Evolutionary conservation across 2,329 filamentous ascomycete species (phyloP).

Genomic region (Leptographium radiaticola): DNA sequence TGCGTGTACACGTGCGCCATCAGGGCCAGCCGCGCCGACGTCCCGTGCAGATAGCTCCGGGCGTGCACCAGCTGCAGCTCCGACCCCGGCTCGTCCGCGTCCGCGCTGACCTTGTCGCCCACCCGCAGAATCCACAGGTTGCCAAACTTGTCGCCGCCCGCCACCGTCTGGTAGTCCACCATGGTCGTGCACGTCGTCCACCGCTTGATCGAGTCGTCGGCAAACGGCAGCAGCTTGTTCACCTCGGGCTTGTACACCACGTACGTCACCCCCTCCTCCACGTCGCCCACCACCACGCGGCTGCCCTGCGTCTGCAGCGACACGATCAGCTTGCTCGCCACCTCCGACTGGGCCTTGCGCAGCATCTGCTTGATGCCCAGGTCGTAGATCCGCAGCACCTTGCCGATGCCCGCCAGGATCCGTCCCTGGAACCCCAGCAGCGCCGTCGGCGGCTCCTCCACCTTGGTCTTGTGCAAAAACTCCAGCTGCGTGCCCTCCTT

Average conservation of each 20-base stretch:
- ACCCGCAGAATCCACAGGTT: conserved; percentile 90
- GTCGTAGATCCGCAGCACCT: conserved; percentile 76
- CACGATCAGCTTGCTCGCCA: conserved; percentile 71
- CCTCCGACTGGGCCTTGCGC: conserved; percentile 76
- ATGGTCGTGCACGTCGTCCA: conserved; percentile 88
- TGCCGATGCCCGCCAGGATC: conserved; percentile 73
- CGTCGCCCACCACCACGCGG: conserved; percentile 82
- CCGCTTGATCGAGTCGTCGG: conserved; percentile 74
- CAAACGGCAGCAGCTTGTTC: conserved; percentile 87
- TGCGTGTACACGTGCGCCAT: conserved; percentile 84
- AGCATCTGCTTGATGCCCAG: conserved; percentile 86
- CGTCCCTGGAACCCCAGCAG: conserved; percentile 86
- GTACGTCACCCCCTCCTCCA: conserved; percentile 82
- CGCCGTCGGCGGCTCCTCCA: conserved; percentile 82
- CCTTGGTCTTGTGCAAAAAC: conserved; percentile 91
- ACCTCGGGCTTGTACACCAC: conserved; percentile 88
- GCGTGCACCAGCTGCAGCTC: conserved; percentile 87
- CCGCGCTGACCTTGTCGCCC: conserved; percentile 71
- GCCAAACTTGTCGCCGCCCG: conserved; percentile 94
- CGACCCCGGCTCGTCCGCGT: conserved; percentile 83
- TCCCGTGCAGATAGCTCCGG: conserved; percentile 77
- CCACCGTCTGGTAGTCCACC: conserved; percentile 94
- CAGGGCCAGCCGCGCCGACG: conserved; percentile 70
- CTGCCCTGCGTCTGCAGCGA: conserved; percentile 81
- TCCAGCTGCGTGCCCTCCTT: conserved; percentile 80